Conservation (phyloP, 2,329 filamentous ascomycete genomes). For the Ceratocystiopsis minuta region DNA sequence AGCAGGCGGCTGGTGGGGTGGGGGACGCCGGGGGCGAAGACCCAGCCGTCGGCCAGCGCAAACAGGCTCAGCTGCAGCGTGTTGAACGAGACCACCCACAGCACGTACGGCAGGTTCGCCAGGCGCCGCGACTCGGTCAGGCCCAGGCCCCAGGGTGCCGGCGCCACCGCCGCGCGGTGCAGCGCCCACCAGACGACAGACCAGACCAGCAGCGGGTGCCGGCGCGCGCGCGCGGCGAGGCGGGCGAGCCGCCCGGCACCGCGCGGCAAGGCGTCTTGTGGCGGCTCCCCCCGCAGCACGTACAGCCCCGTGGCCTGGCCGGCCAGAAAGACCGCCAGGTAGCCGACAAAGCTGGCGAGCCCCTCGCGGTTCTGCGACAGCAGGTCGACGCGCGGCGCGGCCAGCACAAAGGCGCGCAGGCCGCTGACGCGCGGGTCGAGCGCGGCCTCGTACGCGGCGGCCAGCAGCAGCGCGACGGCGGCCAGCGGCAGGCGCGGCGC, state of each 20-base stretch:
- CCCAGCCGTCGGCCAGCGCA: conserved; percentile 54
- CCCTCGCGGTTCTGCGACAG: conserved; percentile 87
- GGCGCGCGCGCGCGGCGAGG: conserved; percentile 7
- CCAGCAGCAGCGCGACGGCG: conserved; percentile 51
- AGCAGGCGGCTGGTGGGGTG: conserved; percentile 67
- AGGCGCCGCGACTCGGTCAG: conserved; percentile 71
- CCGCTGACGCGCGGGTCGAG: conserved; percentile 47
- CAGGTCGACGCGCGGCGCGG: conserved; percentile 59
- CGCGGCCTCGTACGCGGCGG: conserved; percentile 51
- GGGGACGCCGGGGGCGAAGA: conserved; percentile 42
- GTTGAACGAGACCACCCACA: conserved; percentile 91
- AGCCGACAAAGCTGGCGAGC: conserved; percentile 86
- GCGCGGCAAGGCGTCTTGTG: too few species aligned
- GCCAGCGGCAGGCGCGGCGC: conserved; percentile 56
- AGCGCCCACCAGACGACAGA: conserved; percentile 49
- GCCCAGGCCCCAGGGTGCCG: conserved; percentile 48
- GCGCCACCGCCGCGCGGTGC: conserved; percentile 48
- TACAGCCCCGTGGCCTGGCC: conserved; percentile 72
- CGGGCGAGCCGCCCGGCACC: conserved; percentile 11
- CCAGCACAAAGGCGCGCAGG: conserved; percentile 69
- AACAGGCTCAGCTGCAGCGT: conserved; percentile 64
- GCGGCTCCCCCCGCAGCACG: conserved; percentile 46
- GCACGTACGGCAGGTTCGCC: conserved; percentile 81
- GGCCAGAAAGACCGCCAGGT: conserved; percentile 83
- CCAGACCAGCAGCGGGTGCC: conserved; percentile 39